Evolutionary conservation across 164 flowering plant species (phyloP).

Genomic region (Paratinospora sagittata): DNA sequence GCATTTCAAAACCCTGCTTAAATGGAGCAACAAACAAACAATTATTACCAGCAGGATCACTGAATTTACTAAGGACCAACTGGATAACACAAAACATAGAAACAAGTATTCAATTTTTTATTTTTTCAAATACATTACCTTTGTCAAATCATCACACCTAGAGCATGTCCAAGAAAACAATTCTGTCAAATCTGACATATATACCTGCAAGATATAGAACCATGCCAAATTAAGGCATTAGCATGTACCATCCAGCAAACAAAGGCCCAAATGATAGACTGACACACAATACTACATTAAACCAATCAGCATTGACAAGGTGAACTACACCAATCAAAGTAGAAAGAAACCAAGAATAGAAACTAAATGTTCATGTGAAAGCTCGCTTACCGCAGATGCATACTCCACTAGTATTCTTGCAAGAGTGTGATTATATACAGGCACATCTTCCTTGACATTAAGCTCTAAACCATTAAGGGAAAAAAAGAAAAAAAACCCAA

Average conservation of each 20-base stretch:
- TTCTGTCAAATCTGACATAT: slow-evolving; percentile 82
- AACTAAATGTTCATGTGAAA: neutral
- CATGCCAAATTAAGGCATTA: neutral
- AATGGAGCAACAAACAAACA: slow-evolving; percentile 3
- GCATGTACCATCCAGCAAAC: too few relatives aligned
- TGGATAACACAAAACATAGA: neutral
- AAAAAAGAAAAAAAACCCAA: neutral
- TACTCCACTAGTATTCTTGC: slow-evolving; percentile 76
- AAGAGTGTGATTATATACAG: slow-evolving; percentile 74
- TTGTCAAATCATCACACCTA: slow-evolving; percentile 65
- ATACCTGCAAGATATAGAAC: slow-evolving; percentile 53
- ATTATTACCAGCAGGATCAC: neutral
- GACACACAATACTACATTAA: too few relatives aligned
- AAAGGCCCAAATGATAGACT: too few relatives aligned
- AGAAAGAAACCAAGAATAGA: neutral
- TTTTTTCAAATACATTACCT: slow-evolving; percentile 40
- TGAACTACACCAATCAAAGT: neutral
- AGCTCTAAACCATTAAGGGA: slow-evolving; percentile 37
- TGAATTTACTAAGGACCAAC: neutral
- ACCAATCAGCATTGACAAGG: too few relatives aligned
- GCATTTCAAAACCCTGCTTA: slow-evolving; percentile 81
- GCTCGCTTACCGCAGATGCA: slow-evolving; percentile 88
- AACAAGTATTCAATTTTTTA: neutral
- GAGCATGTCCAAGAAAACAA: slow-evolving; percentile 95
- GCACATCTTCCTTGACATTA: slow-evolving; percentile 23